Percentiles rank a stretch among this genome's conserved stretches.
phyloP scores from a whole-genome alignment of 164 flowering plant genomes.

The Amborella trichopoda region DNA sequence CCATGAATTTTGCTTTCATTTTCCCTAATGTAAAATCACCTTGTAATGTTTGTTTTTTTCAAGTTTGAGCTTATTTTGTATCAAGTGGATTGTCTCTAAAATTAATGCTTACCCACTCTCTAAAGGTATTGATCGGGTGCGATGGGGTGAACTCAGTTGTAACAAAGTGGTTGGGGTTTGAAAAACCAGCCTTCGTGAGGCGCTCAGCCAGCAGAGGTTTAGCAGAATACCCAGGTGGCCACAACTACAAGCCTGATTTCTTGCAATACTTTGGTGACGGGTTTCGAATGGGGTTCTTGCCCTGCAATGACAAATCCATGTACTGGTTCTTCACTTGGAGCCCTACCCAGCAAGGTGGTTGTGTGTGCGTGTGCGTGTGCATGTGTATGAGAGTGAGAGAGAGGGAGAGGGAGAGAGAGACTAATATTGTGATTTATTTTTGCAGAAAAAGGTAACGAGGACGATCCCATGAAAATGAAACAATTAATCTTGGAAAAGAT shows the following conservation, averaged over 20 bases:
- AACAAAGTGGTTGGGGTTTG: constrained; percentile 34
- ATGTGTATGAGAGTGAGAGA: too few species aligned
- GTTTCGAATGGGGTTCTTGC: constrained; percentile 33
- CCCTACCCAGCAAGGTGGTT: constrained; percentile 21
- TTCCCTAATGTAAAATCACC: too few species aligned
- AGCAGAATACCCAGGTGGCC: constrained; percentile 19
- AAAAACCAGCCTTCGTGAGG: constrained; percentile 20
- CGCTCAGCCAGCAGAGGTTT: constrained; percentile 34
- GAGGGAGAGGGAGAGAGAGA: neutral
- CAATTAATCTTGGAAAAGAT: constrained; percentile 27
- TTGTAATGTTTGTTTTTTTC: too few species aligned
- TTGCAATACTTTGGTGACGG: constrained; percentile 31
- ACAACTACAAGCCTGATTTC: constrained; percentile 24
- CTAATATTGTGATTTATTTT: neutral
- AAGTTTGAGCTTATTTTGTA: too few species aligned
- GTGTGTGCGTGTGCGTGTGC: neutral
- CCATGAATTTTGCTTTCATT: too few species aligned
- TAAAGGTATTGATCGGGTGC: constrained; percentile 30
- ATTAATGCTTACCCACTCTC: too few species aligned
- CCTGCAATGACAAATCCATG: constrained; percentile 31
- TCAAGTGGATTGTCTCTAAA: too few species aligned
- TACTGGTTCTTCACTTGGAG: constrained; percentile 48
- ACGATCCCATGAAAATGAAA: constrained; percentile 23
- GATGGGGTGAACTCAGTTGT: constrained; percentile 48
- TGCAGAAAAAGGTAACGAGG: constrained; percentile 12